Conservation (phyloP, 495 filamentous ascomycete genomes). For the Letharia columbiana region DNA sequence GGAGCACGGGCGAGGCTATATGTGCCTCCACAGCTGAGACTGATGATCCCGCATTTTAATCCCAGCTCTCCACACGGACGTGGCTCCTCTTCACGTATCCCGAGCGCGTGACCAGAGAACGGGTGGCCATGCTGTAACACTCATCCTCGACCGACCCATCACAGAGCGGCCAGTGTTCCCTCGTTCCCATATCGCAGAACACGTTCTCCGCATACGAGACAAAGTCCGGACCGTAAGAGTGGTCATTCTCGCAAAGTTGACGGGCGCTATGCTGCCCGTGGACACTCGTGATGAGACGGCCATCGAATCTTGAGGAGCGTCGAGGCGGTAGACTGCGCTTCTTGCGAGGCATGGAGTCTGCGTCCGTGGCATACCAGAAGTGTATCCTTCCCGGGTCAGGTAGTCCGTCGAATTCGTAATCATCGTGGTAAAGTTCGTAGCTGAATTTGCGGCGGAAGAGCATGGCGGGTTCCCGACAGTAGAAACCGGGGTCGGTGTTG, state of each 20-base stretch:
- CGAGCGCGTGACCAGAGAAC: neutral
- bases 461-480: neutral
- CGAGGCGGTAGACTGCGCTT: neutral
- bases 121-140: neutral
- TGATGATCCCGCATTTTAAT: neutral
- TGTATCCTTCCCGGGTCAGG: neutral
- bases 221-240: slow-evolving; percentile 5
- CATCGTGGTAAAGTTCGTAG: neutral
- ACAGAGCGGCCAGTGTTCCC: neutral
- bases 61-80: neutral
- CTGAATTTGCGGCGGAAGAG: neutral
- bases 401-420: neutral
- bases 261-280: slow-evolving; percentile 6
- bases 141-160: neutral
- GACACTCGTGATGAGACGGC: neutral
- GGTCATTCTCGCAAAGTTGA: slow-evolving; percentile 1
- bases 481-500: slow-evolving; percentile 2
- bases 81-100: neutral
- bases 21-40: neutral
- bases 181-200: slow-evolving; percentile 10
- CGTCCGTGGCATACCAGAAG: neutral
- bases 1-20: no score
- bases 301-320: neutral
- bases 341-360: neutral
- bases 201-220: slow-evolving; percentile 1